Evolutionary conservation across 495 filamentous ascomycete genomes (phyloP), one percentile per base, ranked within the genome.

Genomic region (Platismatia glauca): DNA sequence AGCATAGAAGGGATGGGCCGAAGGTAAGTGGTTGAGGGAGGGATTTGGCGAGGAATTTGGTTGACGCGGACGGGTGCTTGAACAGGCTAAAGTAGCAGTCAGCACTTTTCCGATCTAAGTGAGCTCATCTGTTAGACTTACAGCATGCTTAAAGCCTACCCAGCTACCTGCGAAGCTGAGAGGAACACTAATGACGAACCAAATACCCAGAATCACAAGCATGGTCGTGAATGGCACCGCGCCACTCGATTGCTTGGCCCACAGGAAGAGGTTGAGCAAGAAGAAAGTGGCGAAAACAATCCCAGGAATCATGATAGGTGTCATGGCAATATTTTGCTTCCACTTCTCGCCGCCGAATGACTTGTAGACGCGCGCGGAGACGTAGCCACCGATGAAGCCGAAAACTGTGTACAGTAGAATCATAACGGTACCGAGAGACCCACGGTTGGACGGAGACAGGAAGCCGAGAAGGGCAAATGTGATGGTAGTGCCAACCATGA

Each of bases 151-250:
- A 81, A 98, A 97, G 56, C 89, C 94, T 52, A 97, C 68, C 95
- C 95, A 98, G 66, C 89, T 93, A 59, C 94, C 94, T 15, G 85
- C 87, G 57, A 96, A 81, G 61, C 89, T 94, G 63, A 97, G 82
- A 8, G 94, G 95, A 13, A 97, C 87, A 60, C 88, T 93, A 72
- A 98, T 95, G 70, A 96, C 69, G 74, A 98, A 98, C 94, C 94
- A 98, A 71, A 98, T 96, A 62, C 84, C 78, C 29, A 97, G 79
- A 60, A 98, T 84, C 50, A 95, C 85, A 52, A 98, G 80, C 94
- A 98, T 98, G 8, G 94, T 97, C 22, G 87, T 89, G 74, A 98
- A 95, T 0, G 94, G 94, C 9, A 98, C 94, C 35, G 94, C 94
- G 31, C 95, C 94, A 52, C 90, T 93, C 7, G 91, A 92, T 52